phyloP scores from a whole-genome alignment of 805 yeast genomes.

The Candida ponderosae region DNA sequence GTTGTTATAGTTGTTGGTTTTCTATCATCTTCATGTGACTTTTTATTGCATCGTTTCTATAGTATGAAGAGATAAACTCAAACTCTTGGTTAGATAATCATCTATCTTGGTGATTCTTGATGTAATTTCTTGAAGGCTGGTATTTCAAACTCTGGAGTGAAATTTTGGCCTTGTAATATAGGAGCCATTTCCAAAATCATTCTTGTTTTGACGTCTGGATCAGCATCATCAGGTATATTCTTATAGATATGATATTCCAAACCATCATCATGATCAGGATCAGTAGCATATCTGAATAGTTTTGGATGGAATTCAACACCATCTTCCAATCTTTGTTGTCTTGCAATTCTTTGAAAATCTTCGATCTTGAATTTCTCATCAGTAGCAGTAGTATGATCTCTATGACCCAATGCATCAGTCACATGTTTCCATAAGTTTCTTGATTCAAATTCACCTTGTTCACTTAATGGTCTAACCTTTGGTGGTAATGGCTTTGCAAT shows the following conservation, averaged over 20 bases:
- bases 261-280: constrained; percentile 29
- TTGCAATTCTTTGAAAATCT: constrained; percentile 69
- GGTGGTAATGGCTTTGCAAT: constrained; percentile 51
- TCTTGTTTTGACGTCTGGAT: constrained; percentile 44
- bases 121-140: constrained; percentile 55
- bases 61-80: too few relatives aligned
- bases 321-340: constrained; percentile 67
- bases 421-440: constrained; percentile 80
- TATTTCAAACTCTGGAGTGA: constrained; percentile 54
- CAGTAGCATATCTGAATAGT: constrained; percentile 48
- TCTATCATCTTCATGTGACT: too few relatives aligned
- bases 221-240: constrained; percentile 44
- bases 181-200: constrained; percentile 65
- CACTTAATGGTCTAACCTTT: constrained; percentile 63
- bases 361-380: constrained; percentile 84
- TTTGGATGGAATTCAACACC: constrained; percentile 79
- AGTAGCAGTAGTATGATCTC: constrained; percentile 82
- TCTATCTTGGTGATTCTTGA: neutral
- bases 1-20: too few relatives aligned
- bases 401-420: constrained; percentile 65
- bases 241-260: constrained; percentile 65
- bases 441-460: constrained; percentile 79
- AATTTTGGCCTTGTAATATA: constrained; percentile 73
- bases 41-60: too few relatives aligned
- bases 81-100: neutral